Evolutionary conservation across 208 protist species (phyloP), one percentile per base, ranked within the genome.

Genomic region (Borovskyia barvae): DNA sequence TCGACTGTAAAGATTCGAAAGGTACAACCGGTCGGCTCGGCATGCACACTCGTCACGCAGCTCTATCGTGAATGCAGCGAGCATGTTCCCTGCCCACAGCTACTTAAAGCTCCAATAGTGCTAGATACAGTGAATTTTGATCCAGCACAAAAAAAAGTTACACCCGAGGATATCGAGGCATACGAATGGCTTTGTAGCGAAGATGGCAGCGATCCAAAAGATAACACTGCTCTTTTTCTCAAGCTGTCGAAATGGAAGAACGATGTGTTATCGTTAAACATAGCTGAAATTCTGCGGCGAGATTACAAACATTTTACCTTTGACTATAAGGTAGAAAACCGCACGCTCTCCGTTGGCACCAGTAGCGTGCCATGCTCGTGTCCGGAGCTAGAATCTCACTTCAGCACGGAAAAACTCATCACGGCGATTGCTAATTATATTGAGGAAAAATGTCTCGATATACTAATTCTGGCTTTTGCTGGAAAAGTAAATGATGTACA

Each of bases 81-180:
- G 15, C 28, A 55, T 8, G 67, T 95, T 35, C 76, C 75, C 15
- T 85, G 51, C 14, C 72, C 89, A n/a, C 48, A 46, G 24, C 69
- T 95, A 26, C 70, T 95, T 12, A 33, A 72, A 17, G 78, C 77
- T 5, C 74, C 89, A 5, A 95, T 95, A 54, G 53, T 92, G 30
- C 42, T 93, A 22, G 89, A 95, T 56, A 89, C 83, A 11, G 76
- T 87, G 8, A 95, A 95, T 39, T 93, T 95, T 60, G 68, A 87
- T 33, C 59, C 54, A 7, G 36, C 65, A 1, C 83, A 91, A 55
- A 90, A 92, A 55, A 92, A 90, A 36, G 80, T 82, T 9, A 93
- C 89, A 3, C 72, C 80, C 24, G 75, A 64, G 35, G 89, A 95
- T 37, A 61, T 90, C 14, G 56, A 41, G 14, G 66, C 62, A 40